Evolutionary conservation across 352 stramenopile genomes (phyloP), one percentile per base, ranked within the genome.

Genomic region (Globisporangium acanthophoron): DNA sequence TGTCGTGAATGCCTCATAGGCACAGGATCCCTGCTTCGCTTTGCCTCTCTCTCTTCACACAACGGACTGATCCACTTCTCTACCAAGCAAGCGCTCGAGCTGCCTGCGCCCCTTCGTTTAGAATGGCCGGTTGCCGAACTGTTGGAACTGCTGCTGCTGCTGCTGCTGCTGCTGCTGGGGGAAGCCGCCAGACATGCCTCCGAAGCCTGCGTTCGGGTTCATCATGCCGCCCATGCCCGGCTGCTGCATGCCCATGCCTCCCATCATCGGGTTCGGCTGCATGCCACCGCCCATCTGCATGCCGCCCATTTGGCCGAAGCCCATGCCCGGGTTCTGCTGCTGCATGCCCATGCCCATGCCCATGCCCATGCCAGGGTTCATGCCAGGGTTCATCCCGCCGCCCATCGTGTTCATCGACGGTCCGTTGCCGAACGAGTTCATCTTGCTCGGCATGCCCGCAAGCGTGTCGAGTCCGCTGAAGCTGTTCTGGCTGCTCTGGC

Each of bases 401-500:
- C 69, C 66, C 66, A 84, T 83, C 5, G 64, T 50, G 62, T 82
- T 82, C 74, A 85, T 88, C 39, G 67, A 65, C 33, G 70, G 65
- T 48, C 53, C 64, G 27, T 61, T 65, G 55, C 76, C 74, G 62
- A 82, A 83, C 18, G 69, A 71, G 35, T 52, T 56, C 6, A 73
- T 76, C 59, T 86, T 90, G 65, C 64, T 90, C 6, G 84, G 84
- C 73, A 94, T 75, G 7, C 84, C 84, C 9, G 84, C 84, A 33
- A 94, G 74, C 4, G 80, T 92, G 65, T 94, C 84, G 45, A 94
- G 57, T 31, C 84, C 84, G 56, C 73, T 88, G 67, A 94, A 94
- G 66, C 84, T 94, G 69, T 88, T 90, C 49, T 78, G 70, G 29
- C 45, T 69, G 18, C 8, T 29, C 43, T 24, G 43, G 20, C 7